Base-by-base conservation (phyloP, 2,329 filamentous ascomycete species). In the Claviceps arundinis region DNA sequence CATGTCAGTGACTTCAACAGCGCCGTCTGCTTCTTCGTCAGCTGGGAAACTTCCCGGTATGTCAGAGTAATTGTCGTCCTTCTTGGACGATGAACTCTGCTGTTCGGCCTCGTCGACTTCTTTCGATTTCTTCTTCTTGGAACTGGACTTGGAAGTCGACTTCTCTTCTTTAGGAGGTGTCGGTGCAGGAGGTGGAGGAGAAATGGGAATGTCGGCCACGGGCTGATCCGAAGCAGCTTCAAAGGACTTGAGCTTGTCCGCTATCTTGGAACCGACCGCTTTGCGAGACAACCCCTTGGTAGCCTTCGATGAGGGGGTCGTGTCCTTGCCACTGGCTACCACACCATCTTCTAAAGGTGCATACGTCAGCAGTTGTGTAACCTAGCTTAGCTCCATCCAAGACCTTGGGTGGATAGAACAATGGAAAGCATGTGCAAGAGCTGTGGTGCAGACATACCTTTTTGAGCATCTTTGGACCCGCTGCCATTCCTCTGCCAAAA, bases 1-100 rank as follows among this genome's bases (percentile, higher is more conserved):
- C 65, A 75, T 70, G 53, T 78, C 76, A 56, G 79, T 58, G 48
- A 79, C 66, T 51, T 76, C 74, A 43, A 77, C 63, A 41, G 73
- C 70, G 54, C 74, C 73, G 58, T 74, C 67, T 48, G 75, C 71
- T 56, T 72, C 72, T 38, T 74, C 72, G 56, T 75, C 73, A 44
- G 70, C 68, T 24, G 80, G 80, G 61, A 83, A 83, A 55, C 75
- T 76, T 52, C 80, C 80, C 43, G 80, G 60, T n/a, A 60, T 47
- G 43, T 60, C 59, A 3, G 56, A 57, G 38, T 55, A 53, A 44
- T 55, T 59, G 17, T 53, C 54, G 47, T 50, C 59, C 56, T 65
- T 64, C 62, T 68, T 70, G 47, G 65, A 65, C 43, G 64, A 61
- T 51, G 64, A 50, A 50, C 54, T 54, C 53, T 59, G 58, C 53